Evolutionary conservation across 1,284 basidiomycete genomes (phyloP).

Genomic region (Erythrobasidium hasegawianum): DNA sequence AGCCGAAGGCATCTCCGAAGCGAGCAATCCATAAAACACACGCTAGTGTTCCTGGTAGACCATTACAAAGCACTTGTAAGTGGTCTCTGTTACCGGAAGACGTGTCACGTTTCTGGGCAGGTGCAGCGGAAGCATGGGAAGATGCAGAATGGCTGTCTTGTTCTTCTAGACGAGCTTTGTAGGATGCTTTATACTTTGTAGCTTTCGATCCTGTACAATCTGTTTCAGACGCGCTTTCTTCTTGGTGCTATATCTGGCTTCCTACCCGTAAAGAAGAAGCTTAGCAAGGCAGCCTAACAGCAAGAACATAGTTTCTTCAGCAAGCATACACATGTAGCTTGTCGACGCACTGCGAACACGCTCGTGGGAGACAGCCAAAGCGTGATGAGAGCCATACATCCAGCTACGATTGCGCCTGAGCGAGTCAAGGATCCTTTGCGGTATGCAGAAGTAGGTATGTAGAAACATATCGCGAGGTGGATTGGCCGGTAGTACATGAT

Average conservation of each 20-base stretch:
- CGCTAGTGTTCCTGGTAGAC: slow-evolving; percentile 59
- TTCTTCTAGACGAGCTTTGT: slow-evolving; percentile 73
- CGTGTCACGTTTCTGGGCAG: slow-evolving; percentile 51
- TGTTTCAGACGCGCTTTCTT: slow-evolving; percentile 55
- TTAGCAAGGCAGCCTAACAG: slow-evolving; percentile 59
- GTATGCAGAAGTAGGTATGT: slow-evolving; percentile 50
- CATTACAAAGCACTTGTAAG: slow-evolving; percentile 71
- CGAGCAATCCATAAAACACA: slow-evolving; percentile 58
- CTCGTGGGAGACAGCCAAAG: slow-evolving; percentile 59
- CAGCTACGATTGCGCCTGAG: slow-evolving; percentile 68
- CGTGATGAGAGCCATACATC: slow-evolving; percentile 65
- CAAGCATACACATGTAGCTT: no score
- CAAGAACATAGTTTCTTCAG: no score
- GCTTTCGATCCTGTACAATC: slow-evolving; percentile 65
- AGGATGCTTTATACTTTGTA: slow-evolving; percentile 63
- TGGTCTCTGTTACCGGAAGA: slow-evolving; percentile 60
- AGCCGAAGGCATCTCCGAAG: slow-evolving; percentile 54
- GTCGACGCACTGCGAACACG: slow-evolving; percentile 60
- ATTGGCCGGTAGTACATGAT: slow-evolving; percentile 8
- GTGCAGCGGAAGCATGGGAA: slow-evolving; percentile 59
- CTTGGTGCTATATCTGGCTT: neutral
- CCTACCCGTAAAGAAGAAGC: slow-evolving; percentile 56
- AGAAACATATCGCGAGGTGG: slow-evolving; percentile 13
- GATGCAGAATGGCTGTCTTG: slow-evolving; percentile 11
- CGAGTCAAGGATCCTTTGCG: slow-evolving; percentile 52